phyloP scores from a whole-genome alignment of 1,284 basidiomycete species.

The Melampsora medusae region DNA sequence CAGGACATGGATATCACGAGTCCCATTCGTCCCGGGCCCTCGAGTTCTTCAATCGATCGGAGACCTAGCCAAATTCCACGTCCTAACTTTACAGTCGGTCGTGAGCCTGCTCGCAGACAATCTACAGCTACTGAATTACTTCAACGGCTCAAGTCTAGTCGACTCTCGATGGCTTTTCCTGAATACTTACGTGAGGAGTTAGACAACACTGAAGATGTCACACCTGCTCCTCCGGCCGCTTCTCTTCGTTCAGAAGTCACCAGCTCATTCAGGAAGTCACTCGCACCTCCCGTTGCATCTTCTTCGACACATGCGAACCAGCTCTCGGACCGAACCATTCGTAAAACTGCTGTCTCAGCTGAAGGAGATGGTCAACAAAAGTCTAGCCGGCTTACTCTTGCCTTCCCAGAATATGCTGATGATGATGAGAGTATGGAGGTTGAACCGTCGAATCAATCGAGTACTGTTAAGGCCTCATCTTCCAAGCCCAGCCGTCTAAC shows the following conservation, averaged over 20 bases:
- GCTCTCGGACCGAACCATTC: neutral
- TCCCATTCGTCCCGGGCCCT: neutral
- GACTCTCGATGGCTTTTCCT: conserved; percentile 29
- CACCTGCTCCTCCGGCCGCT: neutral
- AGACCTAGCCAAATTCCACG: neutral
- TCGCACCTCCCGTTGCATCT: neutral
- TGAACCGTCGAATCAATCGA: neutral
- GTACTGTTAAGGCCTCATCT: neutral
- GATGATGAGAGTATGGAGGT: neutral
- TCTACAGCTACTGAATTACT: neutral
- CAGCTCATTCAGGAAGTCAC: neutral
- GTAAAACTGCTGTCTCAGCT: neutral
- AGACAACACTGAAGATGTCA: conserved; percentile 32
- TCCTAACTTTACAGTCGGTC: neutral
- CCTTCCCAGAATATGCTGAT: conserved; percentile 22
- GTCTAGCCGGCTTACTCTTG: conserved; percentile 19
- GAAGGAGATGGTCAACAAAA: conserved; percentile 8
- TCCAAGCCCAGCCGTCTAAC: conserved; percentile 36
- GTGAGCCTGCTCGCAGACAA: conserved; percentile 22
- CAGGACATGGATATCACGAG: conserved; percentile 24
- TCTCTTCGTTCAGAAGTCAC: neutral
- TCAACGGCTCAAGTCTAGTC: conserved; percentile 18
- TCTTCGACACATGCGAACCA: neutral
- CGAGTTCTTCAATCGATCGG: neutral
- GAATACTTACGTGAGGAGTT: conserved; percentile 17